Conservation (phyloP, 202 grass and related monocot genomes). For the Thinopyrum obtusiflorum region DNA sequence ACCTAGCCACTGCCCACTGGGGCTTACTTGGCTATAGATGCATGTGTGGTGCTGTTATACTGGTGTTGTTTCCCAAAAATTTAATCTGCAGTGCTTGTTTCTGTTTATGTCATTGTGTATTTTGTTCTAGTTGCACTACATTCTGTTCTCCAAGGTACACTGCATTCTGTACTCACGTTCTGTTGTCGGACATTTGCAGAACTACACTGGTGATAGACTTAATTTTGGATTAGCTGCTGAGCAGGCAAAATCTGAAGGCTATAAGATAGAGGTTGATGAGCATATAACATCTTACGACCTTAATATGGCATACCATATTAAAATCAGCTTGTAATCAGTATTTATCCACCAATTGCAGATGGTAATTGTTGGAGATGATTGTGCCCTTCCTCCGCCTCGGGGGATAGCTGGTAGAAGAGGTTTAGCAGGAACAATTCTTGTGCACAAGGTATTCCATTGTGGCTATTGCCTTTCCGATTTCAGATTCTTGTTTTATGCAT, state of each 20-base stretch:
- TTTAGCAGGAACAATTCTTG: slow-evolving; percentile 90
- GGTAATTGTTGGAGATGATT: slow-evolving; percentile 99
- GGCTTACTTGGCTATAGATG: slow-evolving; percentile 17
- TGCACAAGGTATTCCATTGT: slow-evolving; percentile 76
- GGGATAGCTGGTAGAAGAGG: slow-evolving; percentile 97
- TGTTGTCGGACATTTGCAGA: slow-evolving; percentile 58
- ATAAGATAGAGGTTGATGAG: slow-evolving; percentile 85
- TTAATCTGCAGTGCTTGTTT: slow-evolving; percentile 12
- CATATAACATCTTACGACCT: slow-evolving; percentile 27
- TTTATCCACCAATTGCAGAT: slow-evolving; percentile 54
- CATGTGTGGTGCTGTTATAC: slow-evolving; percentile 24
- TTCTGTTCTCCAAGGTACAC: slow-evolving; percentile 13
- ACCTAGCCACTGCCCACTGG: not conserved
- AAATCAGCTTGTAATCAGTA: slow-evolving; percentile 17
- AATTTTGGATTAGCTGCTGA: slow-evolving; percentile 99
- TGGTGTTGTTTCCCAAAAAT: not conserved
- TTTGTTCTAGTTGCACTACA: slow-evolving; percentile 9
- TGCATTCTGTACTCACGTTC: slow-evolving; percentile 17
- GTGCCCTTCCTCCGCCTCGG: slow-evolving; percentile 86
- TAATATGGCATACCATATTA: not conserved
- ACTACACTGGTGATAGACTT: slow-evolving; percentile 97
- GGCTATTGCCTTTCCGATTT: slow-evolving; percentile 19
- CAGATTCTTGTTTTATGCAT: slow-evolving; percentile 19
- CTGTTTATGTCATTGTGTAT: not conserved
- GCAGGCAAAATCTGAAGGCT: slow-evolving; percentile 98